Percentiles rank a stretch among this genome's conserved stretches.
These are phyloP conservation scores for Amphirosellinia nigrospora DNA, from an alignment of 495 filamentous ascomycete species.

Conservation along the genomic window DNA sequence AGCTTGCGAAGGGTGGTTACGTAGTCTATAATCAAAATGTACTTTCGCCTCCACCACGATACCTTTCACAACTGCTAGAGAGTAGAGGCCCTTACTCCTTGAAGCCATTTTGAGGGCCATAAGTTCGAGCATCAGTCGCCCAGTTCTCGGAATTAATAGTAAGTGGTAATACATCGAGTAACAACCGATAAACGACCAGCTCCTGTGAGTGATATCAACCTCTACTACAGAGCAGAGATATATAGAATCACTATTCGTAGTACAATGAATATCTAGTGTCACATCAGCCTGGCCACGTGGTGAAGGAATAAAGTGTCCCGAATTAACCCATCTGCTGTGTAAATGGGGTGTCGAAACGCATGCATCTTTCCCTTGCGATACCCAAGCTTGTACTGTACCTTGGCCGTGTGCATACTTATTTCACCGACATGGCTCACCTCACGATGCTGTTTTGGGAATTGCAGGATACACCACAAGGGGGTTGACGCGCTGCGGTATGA, in stretches of 20 bases:
- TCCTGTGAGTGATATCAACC: not conserved
- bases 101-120: not conserved
- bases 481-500: not conserved
- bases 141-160: too few species aligned
- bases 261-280: not conserved
- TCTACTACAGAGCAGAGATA: not conserved
- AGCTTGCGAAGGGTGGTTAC: not conserved
- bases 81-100: not conserved
- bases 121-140: not conserved
- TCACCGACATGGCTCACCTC: constrained; percentile 7
- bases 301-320: not conserved
- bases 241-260: not conserved
- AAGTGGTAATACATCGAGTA: not conserved
- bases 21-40: not conserved
- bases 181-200: not conserved
- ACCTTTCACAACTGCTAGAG: not conserved
- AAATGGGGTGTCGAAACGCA: not conserved
- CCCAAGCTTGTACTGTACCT: not conserved
- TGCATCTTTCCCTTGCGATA: not conserved
- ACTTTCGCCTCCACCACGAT: not conserved
- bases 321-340: not conserved
- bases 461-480: constrained; percentile 8
- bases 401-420: constrained; percentile 1
- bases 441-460: constrained; percentile 19
- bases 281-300: not conserved